Evolutionary conservation across 768 basidiomycete species (phyloP), one percentile per base, ranked within the genome.

Genomic region (Lyophyllum semitale): DNA sequence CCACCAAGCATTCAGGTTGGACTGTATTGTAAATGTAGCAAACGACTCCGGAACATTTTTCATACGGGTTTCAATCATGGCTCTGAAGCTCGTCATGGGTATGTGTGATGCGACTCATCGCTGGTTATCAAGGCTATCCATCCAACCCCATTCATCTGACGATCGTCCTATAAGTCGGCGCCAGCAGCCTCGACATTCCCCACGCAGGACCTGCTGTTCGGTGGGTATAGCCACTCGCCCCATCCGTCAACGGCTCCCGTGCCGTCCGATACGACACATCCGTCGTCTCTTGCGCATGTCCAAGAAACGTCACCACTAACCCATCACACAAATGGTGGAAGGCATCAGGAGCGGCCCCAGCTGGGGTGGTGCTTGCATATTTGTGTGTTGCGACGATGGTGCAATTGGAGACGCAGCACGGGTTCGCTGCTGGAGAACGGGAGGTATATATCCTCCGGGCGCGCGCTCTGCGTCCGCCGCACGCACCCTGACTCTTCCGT

Each of bases 401-500:
- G 45, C 6, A n/a, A n/a, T n/a, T n/a, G 15, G 38, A n/a, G 18
- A 23, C 13, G 51, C 35, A 7, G 45, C n/a, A 57, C 13, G 18
- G 45, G 48, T 12, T 57, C 56, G 3, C 51, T 40, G 27, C 56
- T 57, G 11, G 46, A 12, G 38, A 30, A 42, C 40, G 52, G 44
- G 8, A 41, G 50, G 23, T 54, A 52, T 32, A 27, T 25, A 26
- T 51, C 51, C 41, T 61, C 54, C 17, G 54, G 23, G 22, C 49
- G 32, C 9, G 53, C 49, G 57, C 58, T 55, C 37, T 48, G 53
- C 53, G 60, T 54, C 40, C 44, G 59, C 44, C 27, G 30, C 12
- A 35, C 29, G n/a, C n/a, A n/a, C 12, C 62, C 67, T 17, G 67
- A 66, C n/a, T 67, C 67, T n/a, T 71, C 72, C 17, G 63, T 58